Evolutionary conservation across 495 filamentous ascomycete species (phyloP), one percentile per base, ranked within the genome.

Genomic region (Pyronema omphalodes): DNA sequence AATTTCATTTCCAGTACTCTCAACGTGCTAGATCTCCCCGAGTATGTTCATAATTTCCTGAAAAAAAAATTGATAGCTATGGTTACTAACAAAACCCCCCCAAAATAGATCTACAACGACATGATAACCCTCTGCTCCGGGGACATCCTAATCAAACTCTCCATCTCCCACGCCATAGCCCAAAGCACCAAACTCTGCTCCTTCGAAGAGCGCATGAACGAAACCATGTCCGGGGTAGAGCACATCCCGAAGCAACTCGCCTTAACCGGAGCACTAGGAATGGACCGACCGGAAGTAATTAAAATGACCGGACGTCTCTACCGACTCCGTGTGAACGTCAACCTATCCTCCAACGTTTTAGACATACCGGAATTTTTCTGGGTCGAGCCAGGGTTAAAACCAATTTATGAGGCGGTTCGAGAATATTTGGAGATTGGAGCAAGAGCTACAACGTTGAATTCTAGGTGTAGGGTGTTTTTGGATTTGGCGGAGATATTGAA

Each of bases 331-430:
- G 91, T 99, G 0, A 89, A 99, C 57, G 93, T 99, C 39, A 99
- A 99, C 71, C 76, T 99, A 9, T 95, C 91, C 52, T 93, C 86
- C 11, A 99, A 96, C 60, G 87, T 95, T 66, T 83, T 99, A 56
- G 89, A 95, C 66, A 86, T 93, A 3, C 93, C 91, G 43, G 93
- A 91, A 67, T 96, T 99, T 73, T 96, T 99, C 75, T 99, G 91
- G 91, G 82, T 82, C 34, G 91, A 99, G 64, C 91, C 91, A 37
- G 94, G 85, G 1, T 76, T 99, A 0, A 86, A 94, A 64, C 91
- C 91, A 0, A 80, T 99, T 41, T 99, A 99, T 68, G 78, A 78
- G 53, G 91, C 89, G 48, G 87, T 96, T 33, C 84, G 91, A 59
- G 93, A 96, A 63, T 99, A 99, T 66, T 80, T 99, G 44, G 91